Base-by-base conservation (phyloP, 805 yeast species). In the Tanozyma kutaoensis region DNA sequence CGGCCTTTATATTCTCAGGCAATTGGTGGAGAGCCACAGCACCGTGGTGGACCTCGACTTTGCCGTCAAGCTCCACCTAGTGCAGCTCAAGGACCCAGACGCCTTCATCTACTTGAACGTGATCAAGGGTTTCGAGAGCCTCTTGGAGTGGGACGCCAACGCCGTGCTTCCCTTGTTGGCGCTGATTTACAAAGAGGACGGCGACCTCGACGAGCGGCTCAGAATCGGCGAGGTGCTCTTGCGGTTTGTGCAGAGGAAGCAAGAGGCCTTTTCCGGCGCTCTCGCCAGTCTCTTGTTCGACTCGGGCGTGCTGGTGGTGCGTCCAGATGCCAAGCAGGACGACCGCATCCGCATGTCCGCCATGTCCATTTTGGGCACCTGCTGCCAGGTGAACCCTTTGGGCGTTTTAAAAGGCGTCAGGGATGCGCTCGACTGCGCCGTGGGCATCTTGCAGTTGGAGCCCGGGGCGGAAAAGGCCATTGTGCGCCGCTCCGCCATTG, bases 51-150 rank as follows among this genome's bases (percentile, higher is more conserved):
- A 65, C 0, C 26, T 67, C 8, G 69, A 65, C 3, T 65, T 68
- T 28, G 88, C 69, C 0, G 48, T 81, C 16, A 60, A 68, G 12
- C 48, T 82, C 10, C 81, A 79, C 43, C 41, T 79, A 12, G 52
- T 61, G 2, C 81, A 77, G 37, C 50, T 91, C 23, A 64, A 66
- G 25, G 93, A 84, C 38, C 62, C 71, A 0, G 98, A 88, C 32
- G 94, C 98, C 0, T 88, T 74, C 46, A 70, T 91, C 11, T 91
- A 82, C 45, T 47, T 91, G 29, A 88, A 82, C 42, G 78, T 77
- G 1, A 80, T 91, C 34, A 82, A 79, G 41, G 86, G 91, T 0
- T 50, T 91, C 15, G 76, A 72, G 24, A 58, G 66, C 11, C 47
- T 85, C 22, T 46, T 78, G n/a, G 69, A 55, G 20, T 43, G 46